Evolutionary conservation across 257 asterid species (phyloP).

Genomic region (Nicotiana sylvestris): DNA sequence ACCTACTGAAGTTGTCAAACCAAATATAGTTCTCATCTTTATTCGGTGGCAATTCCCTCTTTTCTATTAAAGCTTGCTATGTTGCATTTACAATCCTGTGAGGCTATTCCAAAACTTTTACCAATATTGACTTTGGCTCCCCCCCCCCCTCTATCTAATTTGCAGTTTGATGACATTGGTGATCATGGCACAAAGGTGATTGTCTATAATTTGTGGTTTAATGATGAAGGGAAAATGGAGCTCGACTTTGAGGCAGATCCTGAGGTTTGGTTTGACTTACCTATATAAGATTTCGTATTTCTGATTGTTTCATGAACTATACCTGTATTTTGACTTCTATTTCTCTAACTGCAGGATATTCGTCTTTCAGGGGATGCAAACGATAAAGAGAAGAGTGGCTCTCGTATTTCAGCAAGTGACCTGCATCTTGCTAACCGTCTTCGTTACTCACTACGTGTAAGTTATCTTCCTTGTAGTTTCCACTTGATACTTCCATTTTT

Average conservation of each 20-base stretch:
- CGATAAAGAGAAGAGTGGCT: conserved; percentile 20
- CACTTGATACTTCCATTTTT: not conserved
- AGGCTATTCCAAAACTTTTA: not conserved
- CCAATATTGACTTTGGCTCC: not conserved
- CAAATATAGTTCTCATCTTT: not conserved
- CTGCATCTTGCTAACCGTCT: conserved; percentile 82
- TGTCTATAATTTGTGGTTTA: conserved; percentile 77
- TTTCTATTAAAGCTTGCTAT: not conserved
- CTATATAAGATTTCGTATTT: conserved; percentile 12
- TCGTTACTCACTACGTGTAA: conserved; percentile 81
- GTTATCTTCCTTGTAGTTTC: conserved; percentile 15
- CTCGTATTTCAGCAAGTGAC: conserved; percentile 34
- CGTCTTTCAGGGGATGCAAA: conserved; percentile 36
- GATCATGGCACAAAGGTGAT: conserved; percentile 77
- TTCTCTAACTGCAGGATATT: conserved; percentile 57
- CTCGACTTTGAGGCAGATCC: conserved; percentile 83
- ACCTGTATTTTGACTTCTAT: conserved; percentile 14
- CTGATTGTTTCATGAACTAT: not conserved
- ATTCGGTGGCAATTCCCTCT: conserved; percentile 2
- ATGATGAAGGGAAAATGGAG: conserved; percentile 67
- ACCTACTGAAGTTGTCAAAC: not conserved
- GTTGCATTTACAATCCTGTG: conserved; percentile 6
- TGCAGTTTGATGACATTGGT: conserved; percentile 75
- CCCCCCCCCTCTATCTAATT: not conserved
- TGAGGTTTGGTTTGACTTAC: conserved; percentile 40